Conservation (phyloP, 805 yeast genomes). For the Nakazawaea ambrosiae region DNA sequence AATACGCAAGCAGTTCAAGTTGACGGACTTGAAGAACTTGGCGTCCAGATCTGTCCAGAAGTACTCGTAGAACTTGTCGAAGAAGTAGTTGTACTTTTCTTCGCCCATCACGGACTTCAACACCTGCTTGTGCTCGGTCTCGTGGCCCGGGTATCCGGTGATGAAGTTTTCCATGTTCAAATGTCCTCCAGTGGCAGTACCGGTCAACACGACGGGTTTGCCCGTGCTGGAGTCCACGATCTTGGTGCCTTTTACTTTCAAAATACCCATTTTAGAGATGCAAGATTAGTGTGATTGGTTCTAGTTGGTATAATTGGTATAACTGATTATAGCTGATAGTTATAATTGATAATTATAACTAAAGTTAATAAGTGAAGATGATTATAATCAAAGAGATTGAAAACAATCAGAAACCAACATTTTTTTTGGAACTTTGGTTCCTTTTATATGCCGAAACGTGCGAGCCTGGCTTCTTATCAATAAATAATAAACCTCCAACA, state of each 20-base stretch:
- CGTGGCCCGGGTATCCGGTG: conserved; percentile 49
- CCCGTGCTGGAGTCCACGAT: conserved; percentile 34
- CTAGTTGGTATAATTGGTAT: neutral
- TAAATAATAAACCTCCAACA: too few relatives aligned
- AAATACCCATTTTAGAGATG: conserved; percentile 16
- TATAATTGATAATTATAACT: too few relatives aligned
- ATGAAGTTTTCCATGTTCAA: conserved; percentile 52
- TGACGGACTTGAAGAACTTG: conserved; percentile 32
- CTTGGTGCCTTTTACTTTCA: conserved; percentile 38
- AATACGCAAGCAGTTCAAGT: conserved; percentile 40
- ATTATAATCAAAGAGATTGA: too few relatives aligned
- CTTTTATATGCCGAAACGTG: too few relatives aligned
- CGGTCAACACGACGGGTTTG: conserved; percentile 33
- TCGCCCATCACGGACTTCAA: conserved; percentile 33
- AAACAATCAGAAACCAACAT: too few relatives aligned
- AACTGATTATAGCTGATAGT: neutral
- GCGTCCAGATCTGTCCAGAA: conserved; percentile 48
- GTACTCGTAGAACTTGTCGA: conserved; percentile 44
- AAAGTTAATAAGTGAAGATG: too few relatives aligned
- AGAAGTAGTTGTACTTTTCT: conserved; percentile 41
- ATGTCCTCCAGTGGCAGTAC: conserved; percentile 44
- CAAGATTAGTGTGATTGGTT: too few relatives aligned
- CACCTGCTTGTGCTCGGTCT: conserved; percentile 40
- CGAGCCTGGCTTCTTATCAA: too few relatives aligned
- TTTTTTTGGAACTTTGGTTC: too few relatives aligned